phyloP scores from a whole-genome alignment of 2,329 filamentous ascomycete genomes.

The Exserohilum turcica region DNA sequence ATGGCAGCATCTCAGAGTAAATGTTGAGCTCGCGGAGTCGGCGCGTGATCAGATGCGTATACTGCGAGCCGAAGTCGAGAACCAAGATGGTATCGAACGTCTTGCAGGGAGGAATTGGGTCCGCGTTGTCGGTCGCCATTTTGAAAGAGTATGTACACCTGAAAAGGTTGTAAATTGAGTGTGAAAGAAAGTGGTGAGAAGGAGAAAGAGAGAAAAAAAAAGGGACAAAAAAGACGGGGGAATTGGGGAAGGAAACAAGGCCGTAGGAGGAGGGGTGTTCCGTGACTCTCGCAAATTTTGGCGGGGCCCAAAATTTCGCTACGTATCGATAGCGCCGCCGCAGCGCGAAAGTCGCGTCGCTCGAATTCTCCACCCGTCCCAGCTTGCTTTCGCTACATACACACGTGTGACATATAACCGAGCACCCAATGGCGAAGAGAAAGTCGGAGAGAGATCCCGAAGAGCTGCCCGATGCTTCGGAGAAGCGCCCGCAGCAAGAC shows the following conservation, averaged over 20 bases:
- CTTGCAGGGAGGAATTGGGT: slow-evolving; percentile 55
- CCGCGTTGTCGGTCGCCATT: slow-evolving; percentile 48
- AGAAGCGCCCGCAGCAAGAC: slow-evolving; percentile 37
- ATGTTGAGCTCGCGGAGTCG: slow-evolving; percentile 78
- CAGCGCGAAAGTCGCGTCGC: slow-evolving; percentile 11
- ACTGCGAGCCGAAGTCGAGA: slow-evolving; percentile 74
- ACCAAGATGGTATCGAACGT: slow-evolving; percentile 71
- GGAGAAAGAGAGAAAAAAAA: slow-evolving; percentile 7
- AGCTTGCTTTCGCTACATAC: not conserved
- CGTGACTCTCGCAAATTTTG: slow-evolving; percentile 24
- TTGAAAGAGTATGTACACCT: slow-evolving; percentile 17
- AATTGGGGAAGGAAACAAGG: slow-evolving; percentile 3
- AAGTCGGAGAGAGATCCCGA: slow-evolving; percentile 43
- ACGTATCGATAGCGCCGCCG: slow-evolving; percentile 13
- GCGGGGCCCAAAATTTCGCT: slow-evolving; percentile 16
- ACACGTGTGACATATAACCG: not conserved
- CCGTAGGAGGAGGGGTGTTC: slow-evolving; percentile 15
- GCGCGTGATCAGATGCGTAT: slow-evolving; percentile 74
- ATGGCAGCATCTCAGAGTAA: slow-evolving; percentile 87
- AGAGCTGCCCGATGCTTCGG: slow-evolving; percentile 44
- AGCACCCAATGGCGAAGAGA: slow-evolving; percentile 44
- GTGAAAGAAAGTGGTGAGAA: slow-evolving; percentile 15
- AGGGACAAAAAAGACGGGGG: slow-evolving; percentile 11
- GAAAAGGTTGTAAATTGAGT: slow-evolving; percentile 14
- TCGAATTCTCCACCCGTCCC: slow-evolving; percentile 3